phyloP scores from a whole-genome alignment of 23 red algal species.

The Gracilaria caudata region DNA sequence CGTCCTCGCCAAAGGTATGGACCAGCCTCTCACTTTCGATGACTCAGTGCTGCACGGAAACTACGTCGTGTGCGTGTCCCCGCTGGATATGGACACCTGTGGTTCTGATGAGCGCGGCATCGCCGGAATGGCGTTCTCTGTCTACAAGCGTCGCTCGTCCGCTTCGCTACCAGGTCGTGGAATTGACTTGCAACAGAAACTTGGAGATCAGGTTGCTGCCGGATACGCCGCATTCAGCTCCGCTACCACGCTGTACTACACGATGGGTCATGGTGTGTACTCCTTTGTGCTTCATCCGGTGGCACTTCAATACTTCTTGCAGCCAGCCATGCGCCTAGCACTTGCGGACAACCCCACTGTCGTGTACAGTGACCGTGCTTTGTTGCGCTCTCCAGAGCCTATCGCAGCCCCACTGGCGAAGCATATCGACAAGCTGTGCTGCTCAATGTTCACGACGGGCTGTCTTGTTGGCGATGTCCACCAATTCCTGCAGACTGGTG shows the following conservation, averaged over 20 bases:
- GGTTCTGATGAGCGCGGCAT: conserved; percentile 63
- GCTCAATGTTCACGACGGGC: conserved; percentile 75
- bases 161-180: conserved; percentile 82
- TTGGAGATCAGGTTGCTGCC: conserved; percentile 90
- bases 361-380: conserved; percentile 63
- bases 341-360: conserved; percentile 59
- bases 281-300: conserved; percentile 97
- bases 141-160: conserved; percentile 90
- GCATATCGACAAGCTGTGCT: conserved; percentile 45
- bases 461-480: conserved; percentile 82
- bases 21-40: conserved; percentile 86
- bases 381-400: conserved; percentile 31
- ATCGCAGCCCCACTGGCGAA: conserved; percentile 36
- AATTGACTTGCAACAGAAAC: conserved; percentile 85
- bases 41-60: conserved; percentile 91
- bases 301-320: conserved; percentile 95
- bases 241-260: conserved; percentile 91
- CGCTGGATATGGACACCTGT: conserved; percentile 78
- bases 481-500: conserved; percentile 84
- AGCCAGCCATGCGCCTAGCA: conserved; percentile 66
- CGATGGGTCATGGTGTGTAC: conserved; percentile 94
- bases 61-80: conserved; percentile 94
- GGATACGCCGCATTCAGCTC: conserved; percentile 89
- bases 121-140: conserved; percentile 86
- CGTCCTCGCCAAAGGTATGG: conserved; percentile 76